Conservation (phyloP, 805 yeast genomes). For the Clavispora fructus region DNA sequence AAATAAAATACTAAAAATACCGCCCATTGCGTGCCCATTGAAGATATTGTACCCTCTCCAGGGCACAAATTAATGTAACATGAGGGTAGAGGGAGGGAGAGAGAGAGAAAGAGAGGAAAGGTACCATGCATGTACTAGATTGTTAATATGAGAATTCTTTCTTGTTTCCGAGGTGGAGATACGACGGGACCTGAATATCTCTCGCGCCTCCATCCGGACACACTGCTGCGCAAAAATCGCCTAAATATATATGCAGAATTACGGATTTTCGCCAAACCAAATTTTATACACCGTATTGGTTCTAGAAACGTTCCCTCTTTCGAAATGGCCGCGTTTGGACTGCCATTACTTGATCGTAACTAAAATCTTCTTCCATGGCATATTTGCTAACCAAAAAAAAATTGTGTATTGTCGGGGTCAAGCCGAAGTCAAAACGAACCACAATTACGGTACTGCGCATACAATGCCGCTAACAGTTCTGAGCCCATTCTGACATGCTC, state of each 20-base stretch:
- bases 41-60: neutral
- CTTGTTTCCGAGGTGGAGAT: neutral
- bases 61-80: neutral
- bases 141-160: neutral
- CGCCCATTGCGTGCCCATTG: neutral
- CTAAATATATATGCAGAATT: neutral
- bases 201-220: neutral
- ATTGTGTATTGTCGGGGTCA: neutral
- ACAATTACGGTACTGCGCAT: neutral
- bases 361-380: no score
- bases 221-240: neutral
- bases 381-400: no score
- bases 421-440: neutral
- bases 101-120: no score
- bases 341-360: no score
- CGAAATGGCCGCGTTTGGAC: no score
- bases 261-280: no score
- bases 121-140: neutral
- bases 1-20: neutral
- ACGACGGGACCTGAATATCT: neutral
- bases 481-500: neutral
- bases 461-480: neutral
- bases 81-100: neutral
- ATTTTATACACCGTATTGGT: no score
- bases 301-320: no score